Conservation (phyloP, 257 asterid genomes). For the Capsicum pubescens region DNA sequence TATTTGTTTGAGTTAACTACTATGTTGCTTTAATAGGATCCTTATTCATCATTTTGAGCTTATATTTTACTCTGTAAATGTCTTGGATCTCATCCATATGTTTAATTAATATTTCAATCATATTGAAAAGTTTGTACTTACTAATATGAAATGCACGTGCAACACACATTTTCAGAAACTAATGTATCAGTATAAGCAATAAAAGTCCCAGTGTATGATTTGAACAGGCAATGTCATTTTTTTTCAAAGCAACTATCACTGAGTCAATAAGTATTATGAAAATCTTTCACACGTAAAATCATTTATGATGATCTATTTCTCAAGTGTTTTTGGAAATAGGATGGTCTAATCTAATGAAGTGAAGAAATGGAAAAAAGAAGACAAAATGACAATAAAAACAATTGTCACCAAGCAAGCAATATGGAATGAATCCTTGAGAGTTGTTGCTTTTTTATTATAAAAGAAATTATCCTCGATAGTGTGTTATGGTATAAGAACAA, state of each 20-base stretch:
- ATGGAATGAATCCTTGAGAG: background rate
- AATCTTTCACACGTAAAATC: slow-evolving; percentile 2
- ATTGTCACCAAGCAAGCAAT: slow-evolving; percentile 11
- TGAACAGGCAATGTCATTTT: background rate
- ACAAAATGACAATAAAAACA: background rate
- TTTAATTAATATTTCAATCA: background rate
- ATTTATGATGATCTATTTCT: slow-evolving; percentile 6
- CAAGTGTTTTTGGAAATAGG: background rate
- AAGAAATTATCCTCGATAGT: background rate
- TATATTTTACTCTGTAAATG: too few species aligned
- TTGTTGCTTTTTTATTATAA: slow-evolving; percentile 8
- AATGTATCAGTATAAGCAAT: too few species aligned
- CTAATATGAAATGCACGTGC: background rate
- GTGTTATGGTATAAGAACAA: background rate
- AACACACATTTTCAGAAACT: background rate
- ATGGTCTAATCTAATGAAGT: slow-evolving; percentile 3
- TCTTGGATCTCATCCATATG: background rate
- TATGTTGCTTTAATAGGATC: background rate
- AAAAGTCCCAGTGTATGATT: too few species aligned
- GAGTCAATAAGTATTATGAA: background rate
- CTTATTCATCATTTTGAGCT: slow-evolving; percentile 4
- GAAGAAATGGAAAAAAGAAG: slow-evolving; percentile 11
- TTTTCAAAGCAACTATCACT: background rate
- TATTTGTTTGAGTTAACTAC: background rate
- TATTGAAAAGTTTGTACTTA: background rate